A percentile compares a stretch with the other conserved stretches of the same genome.
Evolutionary conservation across 106 monocot genomes (phyloP).

Genomic region (Gastrodia elata): DNA sequence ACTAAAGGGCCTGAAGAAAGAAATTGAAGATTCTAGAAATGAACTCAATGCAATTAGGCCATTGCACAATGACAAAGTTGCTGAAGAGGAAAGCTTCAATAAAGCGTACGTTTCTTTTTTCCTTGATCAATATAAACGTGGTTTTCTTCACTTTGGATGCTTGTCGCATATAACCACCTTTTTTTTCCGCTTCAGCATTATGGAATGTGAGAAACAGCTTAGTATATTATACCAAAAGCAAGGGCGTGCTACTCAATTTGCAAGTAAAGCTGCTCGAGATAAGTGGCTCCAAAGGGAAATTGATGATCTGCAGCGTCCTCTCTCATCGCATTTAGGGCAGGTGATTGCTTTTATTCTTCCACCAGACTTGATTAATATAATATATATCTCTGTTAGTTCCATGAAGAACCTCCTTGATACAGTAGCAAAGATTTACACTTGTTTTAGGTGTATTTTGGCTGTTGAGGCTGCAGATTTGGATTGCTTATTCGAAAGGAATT

Average conservation of each 20-base stretch:
- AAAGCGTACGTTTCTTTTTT: constrained; percentile 39
- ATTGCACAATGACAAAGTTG: constrained; percentile 51
- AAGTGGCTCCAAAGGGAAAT: constrained; percentile 97
- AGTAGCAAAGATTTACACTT: not conserved
- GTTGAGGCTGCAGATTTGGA: not conserved
- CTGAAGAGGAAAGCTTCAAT: constrained; percentile 76
- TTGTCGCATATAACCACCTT: not conserved
- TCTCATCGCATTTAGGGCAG: constrained; percentile 66
- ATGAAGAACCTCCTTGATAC: not conserved
- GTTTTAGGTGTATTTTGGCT: not conserved
- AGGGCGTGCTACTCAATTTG: constrained; percentile 91
- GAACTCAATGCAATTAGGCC: constrained; percentile 70
- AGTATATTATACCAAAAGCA: constrained; percentile 98
- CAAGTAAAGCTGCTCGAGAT: constrained; percentile 82
- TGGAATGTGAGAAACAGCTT: constrained; percentile 90
- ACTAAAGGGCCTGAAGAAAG: constrained; percentile 57
- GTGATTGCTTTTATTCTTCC: constrained; percentile 21
- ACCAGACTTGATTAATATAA: not conserved
- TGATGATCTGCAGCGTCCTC: constrained; percentile 79
- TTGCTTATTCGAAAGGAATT: not conserved
- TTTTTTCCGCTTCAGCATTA: constrained; percentile 41
- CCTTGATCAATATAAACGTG: not conserved
- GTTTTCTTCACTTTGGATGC: not conserved
- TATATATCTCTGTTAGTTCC: not conserved
- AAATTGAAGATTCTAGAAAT: constrained; percentile 78